Percentiles rank a stretch among this genome's conserved stretches.
These are phyloP conservation scores for Anastatica hierochuntica DNA, from an alignment of 345 rosid genomes.

Conservation along the genomic window DNA sequence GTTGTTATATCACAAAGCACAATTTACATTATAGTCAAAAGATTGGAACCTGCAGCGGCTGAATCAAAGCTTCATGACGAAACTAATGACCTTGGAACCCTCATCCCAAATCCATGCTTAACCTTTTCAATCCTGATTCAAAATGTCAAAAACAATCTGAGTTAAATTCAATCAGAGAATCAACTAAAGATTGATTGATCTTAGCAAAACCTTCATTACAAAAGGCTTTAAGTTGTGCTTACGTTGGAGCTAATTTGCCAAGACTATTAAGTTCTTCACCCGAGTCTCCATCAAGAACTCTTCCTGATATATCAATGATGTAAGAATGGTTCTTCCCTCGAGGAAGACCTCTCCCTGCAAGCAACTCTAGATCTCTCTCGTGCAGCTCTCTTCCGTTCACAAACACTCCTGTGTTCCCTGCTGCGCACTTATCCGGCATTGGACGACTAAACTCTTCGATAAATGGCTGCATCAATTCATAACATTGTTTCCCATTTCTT, in stretches of 20 bases:
- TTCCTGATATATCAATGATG: slow-evolving; percentile 52
- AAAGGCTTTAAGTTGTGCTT: slow-evolving; percentile 15
- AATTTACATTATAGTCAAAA: background rate
- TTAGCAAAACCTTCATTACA: no score
- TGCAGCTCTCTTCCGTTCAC: slow-evolving; percentile 80
- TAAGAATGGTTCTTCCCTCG: slow-evolving; percentile 40
- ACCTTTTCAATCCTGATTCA: slow-evolving; percentile 48
- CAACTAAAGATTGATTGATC: background rate
- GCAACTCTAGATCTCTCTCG: slow-evolving; percentile 58
- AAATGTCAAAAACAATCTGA: background rate
- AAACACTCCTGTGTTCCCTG: slow-evolving; percentile 55
- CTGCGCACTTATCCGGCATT: slow-evolving; percentile 58
- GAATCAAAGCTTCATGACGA: background rate
- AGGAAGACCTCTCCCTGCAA: slow-evolving; percentile 55
- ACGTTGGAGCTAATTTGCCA: slow-evolving; percentile 85
- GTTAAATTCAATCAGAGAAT: background rate
- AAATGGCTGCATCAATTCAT: slow-evolving; percentile 41
- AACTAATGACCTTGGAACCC: slow-evolving; percentile 35
- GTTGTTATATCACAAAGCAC: no score
- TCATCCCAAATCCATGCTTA: slow-evolving; percentile 75
- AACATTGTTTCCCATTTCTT: background rate
- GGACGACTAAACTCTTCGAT: slow-evolving; percentile 60
- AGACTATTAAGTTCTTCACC: slow-evolving; percentile 54
- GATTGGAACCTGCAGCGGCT: no score
- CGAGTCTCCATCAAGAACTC: slow-evolving; percentile 61